Evolutionary conservation across 306 rosid species (phyloP).

Genomic region (Trichosanthes truncata): DNA sequence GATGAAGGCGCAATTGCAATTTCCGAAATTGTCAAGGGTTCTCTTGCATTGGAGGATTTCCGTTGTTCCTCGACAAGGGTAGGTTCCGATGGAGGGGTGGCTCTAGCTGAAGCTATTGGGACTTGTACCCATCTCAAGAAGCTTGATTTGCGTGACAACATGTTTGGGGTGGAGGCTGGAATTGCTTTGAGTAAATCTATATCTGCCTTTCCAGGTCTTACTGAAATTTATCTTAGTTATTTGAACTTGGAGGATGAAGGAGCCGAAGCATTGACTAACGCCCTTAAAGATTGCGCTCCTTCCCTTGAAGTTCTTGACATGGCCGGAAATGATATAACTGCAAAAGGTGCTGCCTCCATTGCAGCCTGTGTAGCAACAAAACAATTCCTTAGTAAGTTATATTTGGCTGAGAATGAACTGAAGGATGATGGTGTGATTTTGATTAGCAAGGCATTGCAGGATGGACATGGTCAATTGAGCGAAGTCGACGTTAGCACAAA

Average conservation of each 20-base stretch:
- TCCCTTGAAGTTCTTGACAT: constrained; percentile 49
- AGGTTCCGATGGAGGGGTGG: constrained; percentile 51
- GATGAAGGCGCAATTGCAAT: constrained; percentile 49
- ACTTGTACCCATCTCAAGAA: constrained; percentile 39
- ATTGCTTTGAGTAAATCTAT: constrained; percentile 46
- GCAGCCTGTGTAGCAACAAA: constrained; percentile 49
- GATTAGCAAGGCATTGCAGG: constrained; percentile 45
- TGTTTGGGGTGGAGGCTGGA: constrained; percentile 67
- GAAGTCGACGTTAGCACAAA: constrained; percentile 51
- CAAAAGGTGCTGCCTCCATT: constrained; percentile 36
- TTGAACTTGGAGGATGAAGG: constrained; percentile 64
- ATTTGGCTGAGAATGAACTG: constrained; percentile 54
- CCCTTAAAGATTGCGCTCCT: constrained; percentile 55
- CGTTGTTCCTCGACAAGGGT: constrained; percentile 66
- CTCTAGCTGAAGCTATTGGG: constrained; percentile 51
- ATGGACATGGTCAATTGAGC: constrained; percentile 35
- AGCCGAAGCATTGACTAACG: constrained; percentile 36
- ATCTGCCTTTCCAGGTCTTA: constrained; percentile 35
- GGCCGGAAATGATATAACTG: constrained; percentile 58
- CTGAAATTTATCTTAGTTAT: constrained; percentile 51
- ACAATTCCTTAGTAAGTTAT: constrained; percentile 41
- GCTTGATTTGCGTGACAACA: constrained; percentile 59
- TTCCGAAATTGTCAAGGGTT: constrained; percentile 37
- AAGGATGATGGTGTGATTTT: constrained; percentile 58
- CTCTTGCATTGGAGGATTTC: constrained; percentile 49